phyloP scores from a whole-genome alignment of 169 alveolate genomes.

The Pseudocohnilembus persalinus region DNA sequence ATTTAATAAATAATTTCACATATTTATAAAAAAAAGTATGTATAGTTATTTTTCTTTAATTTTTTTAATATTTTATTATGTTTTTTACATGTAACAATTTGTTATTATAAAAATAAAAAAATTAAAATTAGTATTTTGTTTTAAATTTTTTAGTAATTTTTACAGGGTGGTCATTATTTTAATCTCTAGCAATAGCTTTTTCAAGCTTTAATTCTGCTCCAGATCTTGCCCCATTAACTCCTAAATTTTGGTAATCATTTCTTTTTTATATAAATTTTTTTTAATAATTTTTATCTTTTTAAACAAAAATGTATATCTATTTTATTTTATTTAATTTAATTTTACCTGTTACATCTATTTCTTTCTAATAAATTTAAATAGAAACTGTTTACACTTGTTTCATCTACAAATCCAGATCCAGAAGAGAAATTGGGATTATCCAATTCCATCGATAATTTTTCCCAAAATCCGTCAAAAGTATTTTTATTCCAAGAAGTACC shows the following conservation, averaged over 20 bases:
- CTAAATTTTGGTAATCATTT: constrained; percentile 27
- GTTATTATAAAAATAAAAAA: no score
- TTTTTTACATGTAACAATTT: no score
- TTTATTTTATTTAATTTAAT: no score
- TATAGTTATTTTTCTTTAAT: no score
- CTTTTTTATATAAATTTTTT: constrained; percentile 1
- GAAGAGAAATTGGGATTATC: constrained; percentile 19
- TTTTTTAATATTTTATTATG: no score
- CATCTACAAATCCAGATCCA: constrained; percentile 12
- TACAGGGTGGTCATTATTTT: constrained; percentile 17
- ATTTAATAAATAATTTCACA: no score
- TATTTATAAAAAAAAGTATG: no score
- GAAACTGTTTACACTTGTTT: constrained; percentile 8
- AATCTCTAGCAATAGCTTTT: constrained; percentile 12
- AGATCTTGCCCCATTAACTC: constrained; percentile 32
- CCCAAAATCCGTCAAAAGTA: constrained; percentile 8
- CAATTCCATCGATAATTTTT: not conserved
- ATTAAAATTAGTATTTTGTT: no score
- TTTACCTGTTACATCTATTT: constrained; percentile 7
- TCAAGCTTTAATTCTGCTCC: not conserved
- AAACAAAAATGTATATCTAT: no score
- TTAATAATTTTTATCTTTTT: no score
- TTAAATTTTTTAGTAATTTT: no score
- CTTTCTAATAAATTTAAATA: constrained; percentile 4
- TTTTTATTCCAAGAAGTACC: not conserved